Evolutionary conservation across 2,329 filamentous ascomycete species (phyloP), one percentile per base, ranked within the genome.

Genomic region (Penicillium aurantiogriseum): DNA sequence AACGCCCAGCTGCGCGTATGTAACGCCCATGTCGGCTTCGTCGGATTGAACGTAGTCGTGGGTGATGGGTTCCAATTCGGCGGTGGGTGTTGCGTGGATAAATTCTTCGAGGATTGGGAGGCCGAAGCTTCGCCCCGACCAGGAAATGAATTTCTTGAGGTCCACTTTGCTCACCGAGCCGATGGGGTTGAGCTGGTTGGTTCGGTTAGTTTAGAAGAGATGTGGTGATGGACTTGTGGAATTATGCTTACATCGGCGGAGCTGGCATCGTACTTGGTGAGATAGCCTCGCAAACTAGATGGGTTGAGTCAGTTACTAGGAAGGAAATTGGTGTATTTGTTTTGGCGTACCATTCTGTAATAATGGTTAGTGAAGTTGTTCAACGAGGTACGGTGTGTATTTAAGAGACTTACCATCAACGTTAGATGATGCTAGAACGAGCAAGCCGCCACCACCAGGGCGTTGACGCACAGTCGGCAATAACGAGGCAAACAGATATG

Each of bases 91-190:
- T 0, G 86, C 88, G 13, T 79, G 77, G 39, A 92, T 72, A 75
- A 92, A 92, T 10, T 84, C 80, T 10, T 84, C 72, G 1, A 91
- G 80, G 52, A 88, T 83, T 0, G 87, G 86, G 1, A 92, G 73
- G 5, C 81, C 71, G 67, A 89, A 91, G 36, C 80, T 75, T 19
- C 70, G 75, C 51, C 78, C 72, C 2, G 86, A 83, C 80, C 84
- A 91, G n/a, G 75, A 76, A 58, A 91, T 88, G 74, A 92, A 91
- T 10, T 81, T 75, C 71, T 89, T 90, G 1, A 91, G 76, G 64
- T 92, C 89, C 2, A 80, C 84, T 71, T 91, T 91, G 56, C 78
- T 81, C 56, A 86, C 83, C 11, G 74, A 74, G 25, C 79, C 76
- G 56, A 76, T 76, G 8, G 70, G 74, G 58, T 73, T 75, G 33